Conservation (phyloP, 768 basidiomycete genomes). For the Russula emetica region DNA sequence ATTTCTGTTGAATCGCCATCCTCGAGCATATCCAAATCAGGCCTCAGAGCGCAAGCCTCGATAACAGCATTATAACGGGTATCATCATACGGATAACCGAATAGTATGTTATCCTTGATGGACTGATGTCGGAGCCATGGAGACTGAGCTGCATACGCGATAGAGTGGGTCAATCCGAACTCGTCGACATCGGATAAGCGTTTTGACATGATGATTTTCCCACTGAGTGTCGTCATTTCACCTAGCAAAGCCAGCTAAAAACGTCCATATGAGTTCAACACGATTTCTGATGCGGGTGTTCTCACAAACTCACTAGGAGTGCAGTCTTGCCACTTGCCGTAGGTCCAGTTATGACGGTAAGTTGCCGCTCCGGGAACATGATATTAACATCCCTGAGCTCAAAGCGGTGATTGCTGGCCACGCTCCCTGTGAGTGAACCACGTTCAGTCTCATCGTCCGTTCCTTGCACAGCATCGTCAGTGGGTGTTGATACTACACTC, state of each 20-base stretch:
- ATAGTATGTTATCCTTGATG: constrained; percentile 59
- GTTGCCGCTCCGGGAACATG: constrained; percentile 63
- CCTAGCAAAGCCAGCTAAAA: constrained; percentile 64
- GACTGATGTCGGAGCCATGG: constrained; percentile 45
- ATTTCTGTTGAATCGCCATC: constrained; percentile 86
- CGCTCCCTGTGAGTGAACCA: constrained; percentile 23
- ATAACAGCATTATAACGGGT: constrained; percentile 70
- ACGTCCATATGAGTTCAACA: background rate
- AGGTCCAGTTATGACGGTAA: constrained; percentile 71
- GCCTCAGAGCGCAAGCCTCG: constrained; percentile 77
- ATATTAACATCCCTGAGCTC: constrained; percentile 64
- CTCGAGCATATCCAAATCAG: constrained; percentile 80
- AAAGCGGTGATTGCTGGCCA: constrained; percentile 47
- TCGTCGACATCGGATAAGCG: constrained; percentile 54
- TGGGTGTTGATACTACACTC: constrained; percentile 2
- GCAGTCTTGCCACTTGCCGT: constrained; percentile 85
- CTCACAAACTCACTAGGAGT: constrained; percentile 47
- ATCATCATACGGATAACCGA: constrained; percentile 53
- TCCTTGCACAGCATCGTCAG: constrained; percentile 23
- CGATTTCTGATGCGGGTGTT: background rate
- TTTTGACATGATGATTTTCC: constrained; percentile 63
- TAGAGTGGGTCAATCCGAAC: constrained; percentile 51
- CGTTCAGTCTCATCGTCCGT: constrained; percentile 30
- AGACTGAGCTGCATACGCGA: constrained; percentile 49
- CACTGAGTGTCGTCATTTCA: constrained; percentile 59